phyloP scores from a whole-genome alignment of 768 basidiomycete genomes.

The Austroboletus eburneus region DNA sequence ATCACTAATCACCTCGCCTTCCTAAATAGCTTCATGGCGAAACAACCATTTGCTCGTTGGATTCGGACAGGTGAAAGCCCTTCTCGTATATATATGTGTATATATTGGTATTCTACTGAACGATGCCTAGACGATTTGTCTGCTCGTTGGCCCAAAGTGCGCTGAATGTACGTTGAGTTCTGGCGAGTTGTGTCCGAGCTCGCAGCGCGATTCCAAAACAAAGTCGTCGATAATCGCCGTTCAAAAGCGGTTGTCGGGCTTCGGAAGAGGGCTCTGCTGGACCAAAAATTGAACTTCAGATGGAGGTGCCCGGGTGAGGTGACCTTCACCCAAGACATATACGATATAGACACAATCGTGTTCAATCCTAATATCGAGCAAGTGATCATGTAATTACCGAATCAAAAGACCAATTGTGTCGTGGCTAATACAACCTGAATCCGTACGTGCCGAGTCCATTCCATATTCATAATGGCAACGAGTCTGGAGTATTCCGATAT shows the following conservation, averaged over 20 bases:
- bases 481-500: too few relatives aligned
- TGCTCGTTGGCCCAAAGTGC: constrained; percentile 63
- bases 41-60: constrained; percentile 78
- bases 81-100: background rate
- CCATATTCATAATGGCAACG: too few relatives aligned
- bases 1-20: constrained; percentile 82
- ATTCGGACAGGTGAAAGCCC: constrained; percentile 66
- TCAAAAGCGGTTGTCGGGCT: constrained; percentile 3
- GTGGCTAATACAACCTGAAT: too few relatives aligned
- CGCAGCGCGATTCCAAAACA: constrained; percentile 27
- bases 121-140: constrained; percentile 58
- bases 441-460: too few relatives aligned
- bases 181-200: constrained; percentile 65
- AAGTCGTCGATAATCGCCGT: constrained; percentile 13
- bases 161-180: constrained; percentile 55
- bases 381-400: too few relatives aligned
- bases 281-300: constrained; percentile 37
- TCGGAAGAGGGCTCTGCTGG: constrained; percentile 14
- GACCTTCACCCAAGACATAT: too few relatives aligned
- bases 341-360: too few relatives aligned
- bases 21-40: constrained; percentile 67
- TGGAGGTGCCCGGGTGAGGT: too few relatives aligned
- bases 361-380: too few relatives aligned
- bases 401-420: too few relatives aligned
- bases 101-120: too few relatives aligned